Percentiles rank a stretch among this genome's conserved stretches.
phyloP scores from a whole-genome alignment of 345 rosid species.

The Boechera stricta region DNA sequence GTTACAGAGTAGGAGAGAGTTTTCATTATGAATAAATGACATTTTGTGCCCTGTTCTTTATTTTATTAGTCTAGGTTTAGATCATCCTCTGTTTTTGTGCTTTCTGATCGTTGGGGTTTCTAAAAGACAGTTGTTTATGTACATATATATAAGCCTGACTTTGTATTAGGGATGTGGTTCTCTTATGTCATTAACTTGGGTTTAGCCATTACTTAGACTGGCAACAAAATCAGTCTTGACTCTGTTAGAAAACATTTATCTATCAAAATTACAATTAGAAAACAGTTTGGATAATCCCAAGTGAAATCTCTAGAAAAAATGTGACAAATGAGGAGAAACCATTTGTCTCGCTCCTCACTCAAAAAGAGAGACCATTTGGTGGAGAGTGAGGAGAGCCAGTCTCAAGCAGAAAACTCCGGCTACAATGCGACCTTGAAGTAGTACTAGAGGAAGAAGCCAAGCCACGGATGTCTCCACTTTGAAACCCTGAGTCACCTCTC shows the following conservation, averaged over 20 bases:
- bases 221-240: slow-evolving; percentile 9
- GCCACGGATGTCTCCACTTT: slow-evolving; percentile 71
- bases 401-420: slow-evolving; percentile 84
- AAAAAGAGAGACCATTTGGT: slow-evolving; percentile 46
- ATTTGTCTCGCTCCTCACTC: neutral
- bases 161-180: neutral
- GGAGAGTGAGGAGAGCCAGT: slow-evolving; percentile 81
- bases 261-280: slow-evolving; percentile 32
- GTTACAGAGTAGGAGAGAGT: slow-evolving; percentile 40
- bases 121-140: slow-evolving; percentile 8
- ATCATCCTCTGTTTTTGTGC: slow-evolving; percentile 28
- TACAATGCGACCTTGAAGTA: slow-evolving; percentile 89
- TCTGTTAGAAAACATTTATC: slow-evolving; percentile 26
- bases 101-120: slow-evolving; percentile 9
- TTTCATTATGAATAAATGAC: slow-evolving; percentile 33
- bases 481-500: slow-evolving; percentile 55
- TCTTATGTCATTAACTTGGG: slow-evolving; percentile 10
- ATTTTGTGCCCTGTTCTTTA: slow-evolving; percentile 24
- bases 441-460: slow-evolving; percentile 94
- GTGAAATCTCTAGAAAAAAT: slow-evolving; percentile 1
- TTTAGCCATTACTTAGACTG: slow-evolving; percentile 3
- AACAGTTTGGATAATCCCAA: slow-evolving; percentile 14
- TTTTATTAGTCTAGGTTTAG: slow-evolving; percentile 38
- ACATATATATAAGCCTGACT: slow-evolving; percentile 12
- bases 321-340: neutral